These are phyloP conservation scores for Leucosporidium creatinivorum DNA, from an alignment of 768 basidiomycete species.

Conservation along the genomic window DNA sequence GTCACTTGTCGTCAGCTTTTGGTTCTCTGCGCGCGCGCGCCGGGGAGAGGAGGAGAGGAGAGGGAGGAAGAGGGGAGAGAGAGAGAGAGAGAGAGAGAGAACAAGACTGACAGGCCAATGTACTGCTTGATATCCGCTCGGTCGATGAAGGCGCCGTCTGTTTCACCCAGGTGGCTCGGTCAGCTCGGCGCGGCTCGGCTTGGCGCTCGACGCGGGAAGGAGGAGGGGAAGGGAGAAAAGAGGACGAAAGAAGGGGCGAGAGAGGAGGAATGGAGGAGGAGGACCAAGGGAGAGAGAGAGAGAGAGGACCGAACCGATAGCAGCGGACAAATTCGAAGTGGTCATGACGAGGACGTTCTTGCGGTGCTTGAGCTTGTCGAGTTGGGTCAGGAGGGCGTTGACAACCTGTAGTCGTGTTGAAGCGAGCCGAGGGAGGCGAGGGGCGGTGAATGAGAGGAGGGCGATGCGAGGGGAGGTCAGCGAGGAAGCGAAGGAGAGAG, in stretches of 20 bases:
- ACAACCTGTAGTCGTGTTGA: constrained; percentile 61
- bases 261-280: too few relatives aligned
- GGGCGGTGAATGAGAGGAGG: background rate
- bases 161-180: too few relatives aligned
- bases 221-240: background rate
- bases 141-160: constrained; percentile 92
- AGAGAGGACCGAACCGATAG: constrained; percentile 88
- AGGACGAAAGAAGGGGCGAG: too few relatives aligned
- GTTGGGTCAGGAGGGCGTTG: constrained; percentile 90
- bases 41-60: too few relatives aligned
- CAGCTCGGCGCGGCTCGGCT: too few relatives aligned
- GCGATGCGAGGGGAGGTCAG: constrained; percentile 1
- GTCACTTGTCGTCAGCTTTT: too few relatives aligned
- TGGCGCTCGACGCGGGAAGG: background rate
- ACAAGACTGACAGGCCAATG: constrained; percentile 30
- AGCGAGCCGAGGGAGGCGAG: background rate
- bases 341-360: constrained; percentile 95
- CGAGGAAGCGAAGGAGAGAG: background rate
- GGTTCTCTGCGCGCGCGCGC: too few relatives aligned
- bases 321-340: constrained; percentile 87
- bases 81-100: background rate
- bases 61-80: too few relatives aligned
- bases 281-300: too few relatives aligned
- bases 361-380: constrained; percentile 85
- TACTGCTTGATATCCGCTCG: constrained; percentile 96